Conservation (phyloP, 2,329 filamentous ascomycete genomes). For the Colletotrichum caudatum region DNA sequence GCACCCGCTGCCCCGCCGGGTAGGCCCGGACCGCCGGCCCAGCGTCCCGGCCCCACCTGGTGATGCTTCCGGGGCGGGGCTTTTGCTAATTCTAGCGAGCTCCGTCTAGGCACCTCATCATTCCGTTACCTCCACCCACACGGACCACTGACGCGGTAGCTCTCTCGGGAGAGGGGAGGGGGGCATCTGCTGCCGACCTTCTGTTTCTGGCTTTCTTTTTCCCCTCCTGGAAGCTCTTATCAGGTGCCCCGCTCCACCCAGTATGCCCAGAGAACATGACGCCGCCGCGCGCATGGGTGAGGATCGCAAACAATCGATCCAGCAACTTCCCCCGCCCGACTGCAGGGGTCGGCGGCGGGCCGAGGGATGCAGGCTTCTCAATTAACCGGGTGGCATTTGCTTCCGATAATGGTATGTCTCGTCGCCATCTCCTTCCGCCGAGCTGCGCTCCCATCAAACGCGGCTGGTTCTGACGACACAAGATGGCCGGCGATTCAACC, state of each 20-base stretch:
- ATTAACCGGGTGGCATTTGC: neutral
- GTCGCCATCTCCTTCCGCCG: neutral
- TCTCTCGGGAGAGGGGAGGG: too few species aligned
- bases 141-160: neutral
- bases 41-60: constrained; percentile 17
- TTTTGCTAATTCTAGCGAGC: neutral
- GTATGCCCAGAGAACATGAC: neutral
- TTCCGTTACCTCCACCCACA: constrained; percentile 7
- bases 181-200: neutral
- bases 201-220: neutral
- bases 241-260: neutral
- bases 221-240: neutral
- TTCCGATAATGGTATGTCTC: neutral
- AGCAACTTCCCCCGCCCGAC: neutral
- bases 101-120: constrained; percentile 9
- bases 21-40: constrained; percentile 1
- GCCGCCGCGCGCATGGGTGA: neutral
- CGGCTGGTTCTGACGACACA: neutral
- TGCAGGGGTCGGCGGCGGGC: neutral
- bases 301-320: neutral
- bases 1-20: neutral
- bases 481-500: constrained; percentile 1
- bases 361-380: constrained; percentile 9
- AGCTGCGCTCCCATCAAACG: too few species aligned
- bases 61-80: constrained; percentile 15